These are phyloP conservation scores for Lasiosphaeris hirsuta DNA, from an alignment of 495 filamentous ascomycete genomes.

Conservation along the genomic window DNA sequence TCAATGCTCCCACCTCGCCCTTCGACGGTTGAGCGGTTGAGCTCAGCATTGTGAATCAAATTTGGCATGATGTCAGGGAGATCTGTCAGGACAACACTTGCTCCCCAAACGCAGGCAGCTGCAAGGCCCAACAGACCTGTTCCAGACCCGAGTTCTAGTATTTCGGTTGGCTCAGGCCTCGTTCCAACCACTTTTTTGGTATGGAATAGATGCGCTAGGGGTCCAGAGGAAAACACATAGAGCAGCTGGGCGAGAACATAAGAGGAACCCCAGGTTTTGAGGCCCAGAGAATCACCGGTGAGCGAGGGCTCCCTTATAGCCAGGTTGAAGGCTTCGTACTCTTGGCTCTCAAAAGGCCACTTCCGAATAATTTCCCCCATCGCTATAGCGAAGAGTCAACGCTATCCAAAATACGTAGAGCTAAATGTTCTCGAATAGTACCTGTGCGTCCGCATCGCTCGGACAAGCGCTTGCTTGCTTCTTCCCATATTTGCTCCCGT, in stretches of 20 bases:
- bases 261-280: constrained; percentile 90
- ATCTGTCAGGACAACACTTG: constrained; percentile 44
- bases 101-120: constrained; percentile 41
- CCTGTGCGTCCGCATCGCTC: constrained; percentile 75
- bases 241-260: constrained; percentile 81
- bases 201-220: constrained; percentile 38
- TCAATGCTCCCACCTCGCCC: constrained; percentile 33
- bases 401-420: background rate
- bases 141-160: constrained; percentile 62
- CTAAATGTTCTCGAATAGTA: constrained; percentile 34
- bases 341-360: constrained; percentile 57
- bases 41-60: constrained; percentile 36
- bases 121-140: constrained; percentile 61
- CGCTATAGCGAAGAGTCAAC: constrained; percentile 38
- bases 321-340: constrained; percentile 48
- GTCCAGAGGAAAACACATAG: constrained; percentile 31
- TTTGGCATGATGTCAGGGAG: constrained; percentile 46
- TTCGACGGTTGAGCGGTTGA: constrained; percentile 34
- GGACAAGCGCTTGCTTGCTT: constrained; percentile 70
- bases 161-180: constrained; percentile 13
- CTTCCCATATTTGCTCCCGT: constrained; percentile 73
- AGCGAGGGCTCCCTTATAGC: constrained; percentile 80
- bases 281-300: constrained; percentile 80
- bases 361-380: constrained; percentile 75
- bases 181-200: constrained; percentile 5